These are phyloP conservation scores for Alloascoidea africana DNA, from an alignment of 805 yeast species.

Conservation along the genomic window DNA sequence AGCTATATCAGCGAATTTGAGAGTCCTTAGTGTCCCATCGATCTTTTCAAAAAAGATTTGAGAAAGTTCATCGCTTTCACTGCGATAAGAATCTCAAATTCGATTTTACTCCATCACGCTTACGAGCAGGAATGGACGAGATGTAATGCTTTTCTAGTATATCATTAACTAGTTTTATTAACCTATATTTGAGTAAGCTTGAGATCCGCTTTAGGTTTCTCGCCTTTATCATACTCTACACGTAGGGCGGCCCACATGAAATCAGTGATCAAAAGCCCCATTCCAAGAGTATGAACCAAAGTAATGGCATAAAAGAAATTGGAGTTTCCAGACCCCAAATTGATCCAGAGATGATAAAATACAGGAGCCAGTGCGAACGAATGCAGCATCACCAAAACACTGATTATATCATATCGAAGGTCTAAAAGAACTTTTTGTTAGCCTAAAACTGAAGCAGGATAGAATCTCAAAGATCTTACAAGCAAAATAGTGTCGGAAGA, in stretches of 20 bases:
- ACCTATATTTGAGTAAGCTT: background rate
- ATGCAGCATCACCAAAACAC: constrained; percentile 37
- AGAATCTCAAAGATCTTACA: constrained; percentile 8
- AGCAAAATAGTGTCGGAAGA: constrained; percentile 25
- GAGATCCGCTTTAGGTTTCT: background rate
- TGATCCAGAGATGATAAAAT: constrained; percentile 90
- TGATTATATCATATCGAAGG: constrained; percentile 30
- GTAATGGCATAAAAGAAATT: constrained; percentile 94
- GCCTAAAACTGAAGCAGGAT: constrained; percentile 17
- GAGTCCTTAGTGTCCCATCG: no score
- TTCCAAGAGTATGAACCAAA: constrained; percentile 58
- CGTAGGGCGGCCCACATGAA: constrained; percentile 70
- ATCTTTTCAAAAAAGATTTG: no score
- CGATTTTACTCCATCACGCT: background rate
- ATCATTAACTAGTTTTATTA: background rate
- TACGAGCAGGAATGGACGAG: background rate
- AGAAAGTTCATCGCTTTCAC: no score
- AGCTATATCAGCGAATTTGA: no score
- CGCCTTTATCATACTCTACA: constrained; percentile 38
- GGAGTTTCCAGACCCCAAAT: constrained; percentile 86
- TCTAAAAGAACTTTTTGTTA: constrained; percentile 10
- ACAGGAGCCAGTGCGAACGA: constrained; percentile 65
- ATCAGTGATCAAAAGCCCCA: constrained; percentile 56
- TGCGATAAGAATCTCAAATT: background rate
- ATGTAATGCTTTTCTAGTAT: background rate